phyloP scores from a whole-genome alignment of 2,329 filamentous ascomycete genomes.

The Aspergillus awamori region DNA sequence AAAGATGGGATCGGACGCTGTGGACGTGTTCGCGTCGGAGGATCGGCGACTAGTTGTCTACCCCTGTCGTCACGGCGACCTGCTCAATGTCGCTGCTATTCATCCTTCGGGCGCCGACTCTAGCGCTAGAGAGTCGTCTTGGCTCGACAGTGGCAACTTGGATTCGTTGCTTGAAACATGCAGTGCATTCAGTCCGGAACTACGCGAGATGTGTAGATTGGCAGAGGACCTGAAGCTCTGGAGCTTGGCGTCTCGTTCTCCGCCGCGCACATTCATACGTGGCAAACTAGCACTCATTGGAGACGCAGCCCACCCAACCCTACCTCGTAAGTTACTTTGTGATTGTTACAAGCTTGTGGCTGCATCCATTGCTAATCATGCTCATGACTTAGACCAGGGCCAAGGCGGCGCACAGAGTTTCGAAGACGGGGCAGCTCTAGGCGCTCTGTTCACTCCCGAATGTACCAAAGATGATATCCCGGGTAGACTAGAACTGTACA shows the following conservation, averaged over 20 bases:
- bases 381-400: conserved; percentile 37
- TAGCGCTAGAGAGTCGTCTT: conserved; percentile 2
- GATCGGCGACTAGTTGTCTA: conserved; percentile 31
- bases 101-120: conserved; percentile 9
- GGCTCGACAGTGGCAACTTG: conserved; percentile 12
- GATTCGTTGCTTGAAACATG: conserved; percentile 14
- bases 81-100: conserved; percentile 22
- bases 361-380: conserved; percentile 10
- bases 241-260: conserved; percentile 21
- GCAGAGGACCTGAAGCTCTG: conserved; percentile 26
- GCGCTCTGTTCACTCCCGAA: conserved; percentile 31
- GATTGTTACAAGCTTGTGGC: neutral
- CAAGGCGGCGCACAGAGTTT: conserved; percentile 43
- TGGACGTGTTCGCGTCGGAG: conserved; percentile 15
- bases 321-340: conserved; percentile 17
- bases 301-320: conserved; percentile 26
- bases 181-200: conserved; percentile 11
- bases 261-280: conserved; percentile 17
- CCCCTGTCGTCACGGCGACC: conserved; percentile 22
- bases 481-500: conserved; percentile 23
- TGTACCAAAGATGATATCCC: conserved; percentile 12
- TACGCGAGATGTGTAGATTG: conserved; percentile 19
- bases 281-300: conserved; percentile 25
- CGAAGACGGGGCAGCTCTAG: conserved; percentile 42
- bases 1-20: conserved; percentile 19